These are phyloP conservation scores for Psophocarpus tetragonolobus DNA, from an alignment of 306 rosid genomes.

Conservation along the genomic window DNA sequence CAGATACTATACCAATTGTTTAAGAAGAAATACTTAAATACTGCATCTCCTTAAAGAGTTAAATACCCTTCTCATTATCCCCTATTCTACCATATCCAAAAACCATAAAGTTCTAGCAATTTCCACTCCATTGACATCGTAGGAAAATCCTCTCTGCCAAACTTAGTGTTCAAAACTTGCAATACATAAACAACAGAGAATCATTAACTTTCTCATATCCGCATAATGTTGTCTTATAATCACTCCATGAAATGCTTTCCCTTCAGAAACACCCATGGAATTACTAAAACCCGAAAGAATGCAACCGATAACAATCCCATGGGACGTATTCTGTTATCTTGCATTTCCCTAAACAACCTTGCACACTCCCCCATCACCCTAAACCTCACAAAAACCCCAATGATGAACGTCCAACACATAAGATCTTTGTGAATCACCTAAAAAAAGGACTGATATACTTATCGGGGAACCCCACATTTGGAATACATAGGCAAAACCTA, in stretches of 20 bases:
- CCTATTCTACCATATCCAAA: not conserved
- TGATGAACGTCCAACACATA: not conserved
- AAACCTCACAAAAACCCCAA: not conserved
- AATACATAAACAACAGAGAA: not conserved
- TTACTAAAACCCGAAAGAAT: not conserved
- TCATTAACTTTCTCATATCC: conserved; percentile 5
- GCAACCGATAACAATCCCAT: not conserved
- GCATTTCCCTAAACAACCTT: not conserved
- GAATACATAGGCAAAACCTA: conserved; percentile 1
- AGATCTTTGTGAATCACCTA: not conserved
- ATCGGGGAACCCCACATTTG: not conserved
- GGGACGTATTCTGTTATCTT: not conserved
- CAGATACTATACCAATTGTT: not conserved
- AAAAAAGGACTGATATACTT: not conserved
- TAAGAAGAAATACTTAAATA: not conserved
- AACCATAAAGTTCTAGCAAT: not conserved
- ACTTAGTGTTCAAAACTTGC: not conserved
- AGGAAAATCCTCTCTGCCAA: not conserved
- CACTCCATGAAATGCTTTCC: conserved; percentile 2
- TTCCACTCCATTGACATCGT: not conserved
- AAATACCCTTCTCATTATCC: not conserved
- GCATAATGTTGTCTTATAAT: not conserved
- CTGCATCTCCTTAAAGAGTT: conserved; percentile 3
- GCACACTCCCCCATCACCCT: not conserved
- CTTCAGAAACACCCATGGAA: not conserved